Base-by-base conservation (phyloP, 163 green algal genomes). In the Scenedesmus sp. region DNA sequence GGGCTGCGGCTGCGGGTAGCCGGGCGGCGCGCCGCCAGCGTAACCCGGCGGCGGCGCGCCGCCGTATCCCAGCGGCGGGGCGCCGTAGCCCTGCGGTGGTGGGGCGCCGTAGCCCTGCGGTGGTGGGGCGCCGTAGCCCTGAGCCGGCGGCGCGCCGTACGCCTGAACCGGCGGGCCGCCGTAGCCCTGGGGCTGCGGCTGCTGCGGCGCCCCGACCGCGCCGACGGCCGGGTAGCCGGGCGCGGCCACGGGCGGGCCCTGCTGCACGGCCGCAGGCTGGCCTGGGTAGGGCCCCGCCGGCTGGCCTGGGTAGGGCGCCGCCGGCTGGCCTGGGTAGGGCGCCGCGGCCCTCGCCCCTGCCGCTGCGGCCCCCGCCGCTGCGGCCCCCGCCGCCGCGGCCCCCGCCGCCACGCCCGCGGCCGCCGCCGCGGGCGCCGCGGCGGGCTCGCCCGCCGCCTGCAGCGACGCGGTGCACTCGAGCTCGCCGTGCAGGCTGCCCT, bases 401-500 rank as follows among this genome's bases (percentile, higher is more conserved):
- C 51, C 47, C 62, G 47, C 29, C 39, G 22, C n/a, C 48, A 34
- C 69, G 64, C 53, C 15, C 34, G 69, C n/a, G 63, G 67, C 67
- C 51, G 66, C 66, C 63, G 67, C 36, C 20, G 13, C 62, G 42
- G 62, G n/a, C 58, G 44, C 22, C 17, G n/a, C n/a, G 28, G 29
- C 65, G 50, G 48, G 39, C 39, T 15, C 10, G 39, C 39, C 39
- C 39, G 39, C 7, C 39, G 39, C 39, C 69, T 47, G 34, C 33
- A 9, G 65, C 58, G 33, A 39, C 1, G 53, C 69, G 0, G 69
- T 77, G 3, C 50, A 42, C n/a, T 77, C 69, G 13, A 77, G 69
- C 54, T 77, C 69, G 18, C 69, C 69, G 18, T 47, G 29, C 54
- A 77, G 56, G 44, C 22, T 58, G 39, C 53, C 54, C 24, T 77